phyloP scores from a whole-genome alignment of 179 eudicot species.

The Spinacia oleracea region DNA sequence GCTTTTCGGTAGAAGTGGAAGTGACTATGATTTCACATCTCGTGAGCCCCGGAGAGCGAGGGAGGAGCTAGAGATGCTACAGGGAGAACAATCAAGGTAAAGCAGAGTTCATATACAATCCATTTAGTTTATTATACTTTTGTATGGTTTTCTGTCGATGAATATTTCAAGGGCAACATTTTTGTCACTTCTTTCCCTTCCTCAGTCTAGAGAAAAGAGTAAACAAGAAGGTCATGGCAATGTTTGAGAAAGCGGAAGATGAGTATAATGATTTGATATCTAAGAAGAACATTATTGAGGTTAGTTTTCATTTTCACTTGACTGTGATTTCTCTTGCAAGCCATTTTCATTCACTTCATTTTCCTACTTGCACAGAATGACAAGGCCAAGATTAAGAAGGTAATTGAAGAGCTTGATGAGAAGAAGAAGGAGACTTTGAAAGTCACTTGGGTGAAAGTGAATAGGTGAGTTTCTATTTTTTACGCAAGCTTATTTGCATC shows the following conservation, averaged over 20 bases:
- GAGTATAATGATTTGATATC: slow-evolving; percentile 90
- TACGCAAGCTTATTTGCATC: not conserved
- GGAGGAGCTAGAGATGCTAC: slow-evolving; percentile 69
- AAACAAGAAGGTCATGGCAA: slow-evolving; percentile 93
- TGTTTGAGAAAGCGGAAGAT: slow-evolving; percentile 99
- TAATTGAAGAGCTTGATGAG: slow-evolving; percentile 97
- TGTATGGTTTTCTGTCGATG: not conserved
- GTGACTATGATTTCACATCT: slow-evolving; percentile 86
- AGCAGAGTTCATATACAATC: not conserved
- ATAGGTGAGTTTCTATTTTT: slow-evolving; percentile 49
- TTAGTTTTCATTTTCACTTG: slow-evolving; percentile 26
- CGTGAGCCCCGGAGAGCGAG: slow-evolving; percentile 75
- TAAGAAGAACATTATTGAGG: slow-evolving; percentile 95
- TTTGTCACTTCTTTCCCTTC: slow-evolving; percentile 23
- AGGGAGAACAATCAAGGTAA: slow-evolving; percentile 72
- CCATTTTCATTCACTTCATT: slow-evolving; percentile 1
- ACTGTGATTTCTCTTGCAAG: slow-evolving; percentile 9
- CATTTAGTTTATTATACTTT: not conserved
- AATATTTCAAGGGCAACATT: slow-evolving; percentile 1
- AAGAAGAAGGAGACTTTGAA: slow-evolving; percentile 94
- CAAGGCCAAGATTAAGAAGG: slow-evolving; percentile 91
- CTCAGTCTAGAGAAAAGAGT: slow-evolving; percentile 93
- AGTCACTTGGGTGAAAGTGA: slow-evolving; percentile 96
- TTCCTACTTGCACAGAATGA: slow-evolving; percentile 58
- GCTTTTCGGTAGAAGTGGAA: slow-evolving; percentile 84